phyloP scores from a whole-genome alignment of 495 filamentous ascomycete genomes.

The Penicillium salamii region DNA sequence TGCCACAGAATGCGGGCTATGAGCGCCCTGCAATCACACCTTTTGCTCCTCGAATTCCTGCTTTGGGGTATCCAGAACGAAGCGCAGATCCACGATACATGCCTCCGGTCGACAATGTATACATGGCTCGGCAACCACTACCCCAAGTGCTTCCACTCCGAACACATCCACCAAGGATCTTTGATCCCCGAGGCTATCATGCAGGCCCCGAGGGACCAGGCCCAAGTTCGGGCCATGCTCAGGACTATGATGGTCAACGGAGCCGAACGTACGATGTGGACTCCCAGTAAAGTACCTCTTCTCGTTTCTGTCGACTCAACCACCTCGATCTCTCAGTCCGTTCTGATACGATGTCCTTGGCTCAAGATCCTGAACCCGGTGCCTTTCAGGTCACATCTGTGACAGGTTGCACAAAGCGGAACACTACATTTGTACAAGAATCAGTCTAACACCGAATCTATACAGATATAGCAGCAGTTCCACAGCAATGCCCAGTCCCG shows the following conservation, averaged over 20 bases:
- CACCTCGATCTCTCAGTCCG: conserved; percentile 20
- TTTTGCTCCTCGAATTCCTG: conserved; percentile 15
- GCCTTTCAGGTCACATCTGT: conserved; percentile 5
- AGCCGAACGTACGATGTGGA: conserved; percentile 35
- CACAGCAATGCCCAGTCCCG: conserved; percentile 33
- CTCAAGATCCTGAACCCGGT: neutral
- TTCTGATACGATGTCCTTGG: conserved; percentile 12
- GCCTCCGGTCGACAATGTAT: conserved; percentile 21
- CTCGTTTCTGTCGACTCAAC: conserved; percentile 14
- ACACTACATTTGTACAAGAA: neutral
- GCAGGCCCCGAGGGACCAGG: conserved; percentile 22
- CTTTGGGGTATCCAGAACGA: conserved; percentile 16
- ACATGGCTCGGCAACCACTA: conserved; percentile 15
- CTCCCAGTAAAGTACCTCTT: conserved; percentile 38
- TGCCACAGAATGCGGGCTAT: conserved; percentile 15
- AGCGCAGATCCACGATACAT: conserved; percentile 25
- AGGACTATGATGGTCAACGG: conserved; percentile 25
- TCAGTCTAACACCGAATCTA: conserved; percentile 2
- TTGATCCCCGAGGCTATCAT: conserved; percentile 18
- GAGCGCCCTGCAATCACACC: conserved; percentile 15
- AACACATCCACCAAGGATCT: conserved; percentile 11
- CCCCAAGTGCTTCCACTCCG: conserved; percentile 24
- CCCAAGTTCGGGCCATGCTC: conserved; percentile 19
- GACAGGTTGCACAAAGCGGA: conserved; percentile 2
- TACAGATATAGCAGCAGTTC: conserved; percentile 35